These are phyloP conservation scores for Lactarius tabidus DNA, from an alignment of 768 basidiomycete species.

Conservation along the genomic window DNA sequence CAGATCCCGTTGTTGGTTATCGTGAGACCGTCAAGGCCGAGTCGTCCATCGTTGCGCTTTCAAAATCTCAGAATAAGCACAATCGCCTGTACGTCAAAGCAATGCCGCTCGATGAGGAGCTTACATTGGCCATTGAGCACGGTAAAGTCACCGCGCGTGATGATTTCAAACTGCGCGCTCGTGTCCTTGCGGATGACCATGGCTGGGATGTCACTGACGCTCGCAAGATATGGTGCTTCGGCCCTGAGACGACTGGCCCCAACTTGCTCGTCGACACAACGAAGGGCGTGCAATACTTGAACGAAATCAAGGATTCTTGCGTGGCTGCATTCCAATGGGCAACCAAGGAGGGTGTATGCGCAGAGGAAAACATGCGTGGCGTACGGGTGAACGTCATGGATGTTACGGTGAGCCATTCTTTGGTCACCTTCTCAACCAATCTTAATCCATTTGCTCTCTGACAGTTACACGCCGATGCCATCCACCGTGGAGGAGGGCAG, in stretches of 20 bases:
- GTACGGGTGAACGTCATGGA: constrained; percentile 93
- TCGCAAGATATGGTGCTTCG: constrained; percentile 99
- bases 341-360: constrained; percentile 94
- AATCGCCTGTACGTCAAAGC: constrained; percentile 97
- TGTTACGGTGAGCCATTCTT: constrained; percentile 66
- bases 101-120: constrained; percentile 88
- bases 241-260: constrained; percentile 95
- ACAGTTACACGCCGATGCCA: constrained; percentile 95
- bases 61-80: constrained; percentile 99
- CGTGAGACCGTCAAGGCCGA: constrained; percentile 96
- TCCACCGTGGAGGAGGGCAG: constrained; percentile 99
- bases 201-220: constrained; percentile 99
- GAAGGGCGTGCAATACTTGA: constrained; percentile 98
- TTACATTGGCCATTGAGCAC: constrained; percentile 85
- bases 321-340: constrained; percentile 99
- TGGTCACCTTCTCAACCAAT: not conserved
- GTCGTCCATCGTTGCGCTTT: constrained; percentile 92
- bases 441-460: constrained; percentile 10
- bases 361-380: constrained; percentile 99
- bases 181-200: constrained; percentile 91
- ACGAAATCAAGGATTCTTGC: constrained; percentile 99
- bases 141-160: constrained; percentile 88
- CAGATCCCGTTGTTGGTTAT: constrained; percentile 96
- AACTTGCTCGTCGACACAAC: constrained; percentile 97
- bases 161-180: constrained; percentile 96